Percentiles rank a stretch among this genome's conserved stretches.
Evolutionary conservation across 306 rosid species (phyloP).

Genomic region (Sechiopsis laciniata): DNA sequence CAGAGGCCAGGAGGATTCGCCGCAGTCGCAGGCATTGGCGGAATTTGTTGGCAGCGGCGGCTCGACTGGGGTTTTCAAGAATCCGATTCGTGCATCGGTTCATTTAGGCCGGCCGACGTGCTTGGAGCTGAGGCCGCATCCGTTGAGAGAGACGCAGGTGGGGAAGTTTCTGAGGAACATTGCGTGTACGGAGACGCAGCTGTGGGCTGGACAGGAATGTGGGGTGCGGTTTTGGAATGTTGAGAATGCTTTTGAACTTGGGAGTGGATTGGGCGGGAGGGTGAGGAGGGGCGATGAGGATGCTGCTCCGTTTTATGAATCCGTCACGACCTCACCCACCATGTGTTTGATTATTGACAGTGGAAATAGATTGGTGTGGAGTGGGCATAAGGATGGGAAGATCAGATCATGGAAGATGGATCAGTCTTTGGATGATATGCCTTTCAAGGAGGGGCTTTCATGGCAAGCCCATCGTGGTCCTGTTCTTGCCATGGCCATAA

Average conservation of each 20-base stretch:
- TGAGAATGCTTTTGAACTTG: constrained; percentile 47
- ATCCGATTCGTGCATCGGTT: constrained; percentile 67
- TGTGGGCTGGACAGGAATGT: constrained; percentile 93
- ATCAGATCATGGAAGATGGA: constrained; percentile 86
- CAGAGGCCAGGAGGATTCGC: constrained; percentile 23
- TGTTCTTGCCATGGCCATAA: constrained; percentile 64
- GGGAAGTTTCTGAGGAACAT: constrained; percentile 82
- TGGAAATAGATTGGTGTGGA: constrained; percentile 66
- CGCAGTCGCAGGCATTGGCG: constrained; percentile 43
- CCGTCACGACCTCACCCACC: constrained; percentile 65
- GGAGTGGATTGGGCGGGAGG: constrained; percentile 64
- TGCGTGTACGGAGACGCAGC: constrained; percentile 71
- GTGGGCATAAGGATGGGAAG: constrained; percentile 95
- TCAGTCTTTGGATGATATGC: constrained; percentile 47
- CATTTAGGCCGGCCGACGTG: constrained; percentile 87
- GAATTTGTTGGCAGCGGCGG: constrained; percentile 80
- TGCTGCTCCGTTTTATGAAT: constrained; percentile 81
- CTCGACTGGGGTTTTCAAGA: constrained; percentile 49
- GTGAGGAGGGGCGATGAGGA: constrained; percentile 90
- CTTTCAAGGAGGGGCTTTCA: constrained; percentile 95
- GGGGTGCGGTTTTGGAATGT: constrained; percentile 85
- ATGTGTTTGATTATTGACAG: constrained; percentile 56
- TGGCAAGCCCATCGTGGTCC: constrained; percentile 96
- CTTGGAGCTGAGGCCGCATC: constrained; percentile 89
- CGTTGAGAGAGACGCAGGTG: constrained; percentile 83